phyloP scores from a whole-genome alignment of 139 green algal species.

The Coelastrella sp. region DNA sequence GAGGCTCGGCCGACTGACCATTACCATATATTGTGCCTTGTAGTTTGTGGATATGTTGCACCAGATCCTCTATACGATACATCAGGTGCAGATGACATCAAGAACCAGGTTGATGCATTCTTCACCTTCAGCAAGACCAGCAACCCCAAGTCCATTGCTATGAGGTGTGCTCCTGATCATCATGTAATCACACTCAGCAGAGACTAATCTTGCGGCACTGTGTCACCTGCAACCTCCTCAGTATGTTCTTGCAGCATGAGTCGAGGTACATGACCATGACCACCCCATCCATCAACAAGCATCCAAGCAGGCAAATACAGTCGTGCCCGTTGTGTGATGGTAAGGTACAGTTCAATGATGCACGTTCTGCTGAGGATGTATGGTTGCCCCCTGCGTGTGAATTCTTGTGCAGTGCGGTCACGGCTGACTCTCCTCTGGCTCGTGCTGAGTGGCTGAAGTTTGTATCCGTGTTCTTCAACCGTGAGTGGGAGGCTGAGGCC shows the following conservation, averaged over 20 bases:
- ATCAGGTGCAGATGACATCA: background rate
- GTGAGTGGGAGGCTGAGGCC: conserved; percentile 67
- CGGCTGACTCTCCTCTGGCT: conserved; percentile 65
- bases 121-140: background rate
- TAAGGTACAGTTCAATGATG: background rate
- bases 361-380: background rate
- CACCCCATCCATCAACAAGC: no score
- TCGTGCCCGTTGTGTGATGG: no score
- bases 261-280: no score
- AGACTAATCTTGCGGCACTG: no score
- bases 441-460: conserved; percentile 88
- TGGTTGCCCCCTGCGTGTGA: background rate
- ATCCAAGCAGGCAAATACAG: no score
- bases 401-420: conserved; percentile 40
- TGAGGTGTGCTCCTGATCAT: no score
- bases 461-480: conserved; percentile 88
- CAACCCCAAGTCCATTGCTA: conserved; percentile 24
- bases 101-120: conserved; percentile 11
- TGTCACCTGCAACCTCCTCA: background rate
- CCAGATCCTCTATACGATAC: background rate
- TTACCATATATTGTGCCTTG: background rate
- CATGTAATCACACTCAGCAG: no score
- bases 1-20: no score
- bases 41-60: conserved; percentile 31
- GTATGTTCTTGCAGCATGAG: no score